phyloP scores from a whole-genome alignment of 73 alveolate genomes.

The Paramecium primaurelia region DNA sequence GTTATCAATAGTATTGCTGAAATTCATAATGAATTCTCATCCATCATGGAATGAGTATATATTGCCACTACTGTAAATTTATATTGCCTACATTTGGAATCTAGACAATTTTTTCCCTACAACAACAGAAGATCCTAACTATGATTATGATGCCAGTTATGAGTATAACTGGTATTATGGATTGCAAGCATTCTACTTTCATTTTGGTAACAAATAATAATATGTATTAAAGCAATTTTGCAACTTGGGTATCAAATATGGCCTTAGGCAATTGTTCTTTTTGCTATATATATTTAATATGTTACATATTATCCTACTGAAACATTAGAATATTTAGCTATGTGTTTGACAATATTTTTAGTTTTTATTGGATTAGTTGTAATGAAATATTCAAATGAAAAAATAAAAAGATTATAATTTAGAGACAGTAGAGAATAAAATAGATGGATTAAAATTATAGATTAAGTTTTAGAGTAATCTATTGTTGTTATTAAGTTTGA shows the following conservation, averaged over 20 bases:
- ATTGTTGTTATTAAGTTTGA: neutral
- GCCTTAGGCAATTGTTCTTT: neutral
- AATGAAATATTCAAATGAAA: neutral
- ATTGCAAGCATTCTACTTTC: neutral
- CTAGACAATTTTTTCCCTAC: neutral
- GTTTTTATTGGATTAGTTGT: neutral
- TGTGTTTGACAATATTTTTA: neutral
- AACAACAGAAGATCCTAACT: neutral
- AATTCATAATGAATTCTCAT: neutral
- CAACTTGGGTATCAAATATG: neutral
- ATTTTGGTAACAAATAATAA: neutral
- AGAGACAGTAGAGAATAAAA: neutral
- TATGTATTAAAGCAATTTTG: neutral
- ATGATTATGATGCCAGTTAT: neutral
- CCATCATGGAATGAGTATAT: neutral
- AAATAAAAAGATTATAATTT: neutral
- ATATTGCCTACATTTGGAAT: constrained; percentile 7
- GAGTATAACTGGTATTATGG: neutral
- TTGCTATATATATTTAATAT: neutral
- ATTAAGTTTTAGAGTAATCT: neutral
- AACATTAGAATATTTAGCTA: neutral
- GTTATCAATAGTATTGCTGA: neutral
- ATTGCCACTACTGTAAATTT: neutral
- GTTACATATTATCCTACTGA: neutral
- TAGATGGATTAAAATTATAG: neutral